A percentile compares a stretch with the other conserved stretches of the same genome.
Conservation (phyloP, 352 stramenopile genomes). For the Globisporangium middletonii region DNA sequence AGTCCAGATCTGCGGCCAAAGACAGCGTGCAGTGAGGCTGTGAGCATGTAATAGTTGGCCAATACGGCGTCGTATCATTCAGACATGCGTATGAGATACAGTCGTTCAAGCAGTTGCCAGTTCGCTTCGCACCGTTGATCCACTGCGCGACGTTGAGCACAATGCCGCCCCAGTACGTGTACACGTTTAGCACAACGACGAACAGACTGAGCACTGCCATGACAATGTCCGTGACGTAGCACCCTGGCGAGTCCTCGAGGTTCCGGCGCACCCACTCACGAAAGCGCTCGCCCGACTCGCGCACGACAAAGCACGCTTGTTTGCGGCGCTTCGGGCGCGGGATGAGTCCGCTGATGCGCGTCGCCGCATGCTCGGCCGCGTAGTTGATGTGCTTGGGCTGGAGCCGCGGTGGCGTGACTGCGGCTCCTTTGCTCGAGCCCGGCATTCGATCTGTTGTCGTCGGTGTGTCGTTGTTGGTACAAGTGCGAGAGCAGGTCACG, state of each 20-base stretch:
- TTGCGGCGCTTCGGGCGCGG: conserved; percentile 24
- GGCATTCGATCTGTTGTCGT: not conserved
- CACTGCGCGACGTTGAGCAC: conserved; percentile 20
- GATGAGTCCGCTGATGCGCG: conserved; percentile 27
- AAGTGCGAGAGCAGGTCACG: too few relatives aligned
- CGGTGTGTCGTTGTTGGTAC: too few relatives aligned
- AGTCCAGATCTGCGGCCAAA: conserved; percentile 33
- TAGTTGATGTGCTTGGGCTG: conserved; percentile 30
- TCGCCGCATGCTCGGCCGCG: conserved; percentile 14
- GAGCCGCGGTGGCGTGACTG: not conserved
- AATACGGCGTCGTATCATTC: too few relatives aligned
- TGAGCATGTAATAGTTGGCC: not conserved
- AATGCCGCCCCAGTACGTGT: conserved; percentile 50
- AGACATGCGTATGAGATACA: not conserved
- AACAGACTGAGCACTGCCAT: conserved; percentile 59
- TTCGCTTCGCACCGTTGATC: conserved; percentile 36
- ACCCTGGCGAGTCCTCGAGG: conserved; percentile 55
- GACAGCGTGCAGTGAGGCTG: not conserved
- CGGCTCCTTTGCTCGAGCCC: not conserved
- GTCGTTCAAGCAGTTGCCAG: too few relatives aligned
- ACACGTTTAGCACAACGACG: conserved; percentile 59
- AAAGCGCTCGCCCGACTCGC: conserved; percentile 35
- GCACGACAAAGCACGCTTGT: conserved; percentile 26
- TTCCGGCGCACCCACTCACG: conserved; percentile 72
- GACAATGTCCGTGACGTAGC: conserved; percentile 26